These are phyloP conservation scores for Glycine tomentella DNA, from an alignment of 306 rosid species.

Conservation along the genomic window DNA sequence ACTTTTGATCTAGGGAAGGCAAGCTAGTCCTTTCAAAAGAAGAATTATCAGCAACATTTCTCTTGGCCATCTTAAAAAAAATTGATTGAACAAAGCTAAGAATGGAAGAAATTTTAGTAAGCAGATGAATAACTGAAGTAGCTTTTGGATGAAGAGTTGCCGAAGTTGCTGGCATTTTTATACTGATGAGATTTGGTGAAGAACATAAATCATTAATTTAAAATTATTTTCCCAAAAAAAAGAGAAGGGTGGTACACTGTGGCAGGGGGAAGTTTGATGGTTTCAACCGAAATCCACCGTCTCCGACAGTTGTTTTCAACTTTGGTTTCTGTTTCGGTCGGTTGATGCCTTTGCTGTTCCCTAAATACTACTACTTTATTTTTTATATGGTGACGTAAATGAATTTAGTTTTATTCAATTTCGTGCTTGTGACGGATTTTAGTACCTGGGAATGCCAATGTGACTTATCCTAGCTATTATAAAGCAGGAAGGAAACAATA, in stretches of 20 bases:
- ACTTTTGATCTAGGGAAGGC: slow-evolving; percentile 56
- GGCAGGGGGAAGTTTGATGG: slow-evolving; percentile 58
- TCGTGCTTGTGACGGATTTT: slow-evolving; percentile 24
- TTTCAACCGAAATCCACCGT: slow-evolving; percentile 56
- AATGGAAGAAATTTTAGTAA: slow-evolving; percentile 12
- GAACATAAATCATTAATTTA: background rate
- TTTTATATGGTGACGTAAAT: background rate
- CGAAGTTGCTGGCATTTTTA: slow-evolving; percentile 52
- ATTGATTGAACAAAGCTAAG: slow-evolving; percentile 3
- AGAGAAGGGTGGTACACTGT: slow-evolving; percentile 9
- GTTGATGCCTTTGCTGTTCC: slow-evolving; percentile 33
- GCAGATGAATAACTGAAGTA: background rate
- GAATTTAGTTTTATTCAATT: background rate
- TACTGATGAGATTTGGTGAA: slow-evolving; percentile 35
- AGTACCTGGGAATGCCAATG: background rate
- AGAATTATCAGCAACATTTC: slow-evolving; percentile 46
- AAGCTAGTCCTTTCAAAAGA: slow-evolving; percentile 21
- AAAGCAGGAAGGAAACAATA: background rate
- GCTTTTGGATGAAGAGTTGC: slow-evolving; percentile 52
- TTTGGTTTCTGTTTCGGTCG: slow-evolving; percentile 37
- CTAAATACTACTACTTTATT: slow-evolving; percentile 37
- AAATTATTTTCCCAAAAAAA: background rate
- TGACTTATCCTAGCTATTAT: background rate
- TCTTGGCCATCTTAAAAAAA: slow-evolving; percentile 58
- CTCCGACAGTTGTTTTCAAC: slow-evolving; percentile 59